Evolutionary conservation across 208 protist genomes (phyloP).

Genomic region (Leishmania braziliensis): DNA sequence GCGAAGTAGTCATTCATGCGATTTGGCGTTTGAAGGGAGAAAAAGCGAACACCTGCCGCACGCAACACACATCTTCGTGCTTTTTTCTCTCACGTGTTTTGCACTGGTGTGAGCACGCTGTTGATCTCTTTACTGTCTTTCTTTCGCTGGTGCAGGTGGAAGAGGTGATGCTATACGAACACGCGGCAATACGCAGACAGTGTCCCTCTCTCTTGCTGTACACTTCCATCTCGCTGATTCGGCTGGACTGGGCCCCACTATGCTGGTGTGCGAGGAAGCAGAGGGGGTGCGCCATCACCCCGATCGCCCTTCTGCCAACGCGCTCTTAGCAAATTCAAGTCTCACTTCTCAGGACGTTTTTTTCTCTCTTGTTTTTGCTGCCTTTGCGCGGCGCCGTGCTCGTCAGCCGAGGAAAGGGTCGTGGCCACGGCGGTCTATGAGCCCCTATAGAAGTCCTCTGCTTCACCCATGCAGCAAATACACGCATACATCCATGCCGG

Average conservation of each 20-base stretch:
- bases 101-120: background rate
- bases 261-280: background rate
- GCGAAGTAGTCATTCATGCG: too few species aligned
- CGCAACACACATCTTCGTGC: background rate
- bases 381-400: background rate
- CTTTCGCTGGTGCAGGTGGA: background rate
- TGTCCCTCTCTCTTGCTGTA: background rate
- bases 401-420: background rate
- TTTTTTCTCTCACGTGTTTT: too few species aligned
- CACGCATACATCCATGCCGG: background rate
- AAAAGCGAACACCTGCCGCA: background rate
- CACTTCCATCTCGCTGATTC: background rate
- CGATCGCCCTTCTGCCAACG: background rate
- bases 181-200: background rate
- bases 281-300: background rate
- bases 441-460: background rate
- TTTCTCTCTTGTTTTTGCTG: background rate
- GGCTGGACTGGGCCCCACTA: background rate
- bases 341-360: background rate
- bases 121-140: background rate
- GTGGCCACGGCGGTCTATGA: background rate
- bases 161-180: background rate
- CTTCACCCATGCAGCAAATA: background rate
- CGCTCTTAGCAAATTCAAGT: background rate
- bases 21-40: background rate